A percentile compares a stretch with the other conserved stretches of the same genome.
Evolutionary conservation across 306 rosid species (phyloP).

Genomic region (Bauhinia variegata): DNA sequence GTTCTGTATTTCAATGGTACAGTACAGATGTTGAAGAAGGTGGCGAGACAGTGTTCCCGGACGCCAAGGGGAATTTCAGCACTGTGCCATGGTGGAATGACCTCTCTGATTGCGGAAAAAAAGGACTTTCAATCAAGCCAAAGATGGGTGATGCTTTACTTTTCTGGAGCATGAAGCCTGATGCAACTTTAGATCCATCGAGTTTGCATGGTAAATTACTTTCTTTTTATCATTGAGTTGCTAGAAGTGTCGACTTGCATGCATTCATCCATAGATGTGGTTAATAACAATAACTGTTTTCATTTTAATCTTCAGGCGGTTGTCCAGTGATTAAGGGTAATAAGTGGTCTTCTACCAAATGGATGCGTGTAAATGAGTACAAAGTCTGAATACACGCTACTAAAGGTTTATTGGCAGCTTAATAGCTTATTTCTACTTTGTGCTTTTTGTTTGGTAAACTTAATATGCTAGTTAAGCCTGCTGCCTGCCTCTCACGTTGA

Average conservation of each 20-base stretch:
- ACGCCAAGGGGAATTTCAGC: slow-evolving; percentile 89
- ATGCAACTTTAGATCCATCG: slow-evolving; percentile 83
- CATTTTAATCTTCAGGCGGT: slow-evolving; percentile 71
- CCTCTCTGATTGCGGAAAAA: slow-evolving; percentile 90
- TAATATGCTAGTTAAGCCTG: slow-evolving; percentile 22
- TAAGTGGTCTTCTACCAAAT: slow-evolving; percentile 97
- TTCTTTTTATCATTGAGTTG: slow-evolving; percentile 1
- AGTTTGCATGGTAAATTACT: slow-evolving; percentile 97
- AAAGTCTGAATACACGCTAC: slow-evolving; percentile 52
- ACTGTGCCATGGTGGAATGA: slow-evolving; percentile 97
- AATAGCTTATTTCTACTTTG: too few relatives aligned
- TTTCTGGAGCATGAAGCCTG: slow-evolving; percentile 99
- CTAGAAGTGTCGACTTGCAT: slow-evolving; percentile 6
- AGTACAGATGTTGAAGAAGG: slow-evolving; percentile 99
- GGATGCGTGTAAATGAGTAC: slow-evolving; percentile 86
- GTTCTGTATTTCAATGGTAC: slow-evolving; percentile 41
- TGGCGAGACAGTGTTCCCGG: slow-evolving; percentile 98
- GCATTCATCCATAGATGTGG: too few relatives aligned
- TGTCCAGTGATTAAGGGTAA: slow-evolving; percentile 95
- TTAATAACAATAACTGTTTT: slow-evolving; percentile 22
- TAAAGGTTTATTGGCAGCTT: slow-evolving; percentile 44
- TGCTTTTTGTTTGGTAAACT: too few relatives aligned
- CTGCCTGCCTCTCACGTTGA: slow-evolving; percentile 2
- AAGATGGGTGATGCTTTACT: slow-evolving; percentile 95
- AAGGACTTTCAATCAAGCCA: slow-evolving; percentile 92